phyloP scores from a whole-genome alignment of 768 basidiomycete genomes.

The Fomitopsis serialis region DNA sequence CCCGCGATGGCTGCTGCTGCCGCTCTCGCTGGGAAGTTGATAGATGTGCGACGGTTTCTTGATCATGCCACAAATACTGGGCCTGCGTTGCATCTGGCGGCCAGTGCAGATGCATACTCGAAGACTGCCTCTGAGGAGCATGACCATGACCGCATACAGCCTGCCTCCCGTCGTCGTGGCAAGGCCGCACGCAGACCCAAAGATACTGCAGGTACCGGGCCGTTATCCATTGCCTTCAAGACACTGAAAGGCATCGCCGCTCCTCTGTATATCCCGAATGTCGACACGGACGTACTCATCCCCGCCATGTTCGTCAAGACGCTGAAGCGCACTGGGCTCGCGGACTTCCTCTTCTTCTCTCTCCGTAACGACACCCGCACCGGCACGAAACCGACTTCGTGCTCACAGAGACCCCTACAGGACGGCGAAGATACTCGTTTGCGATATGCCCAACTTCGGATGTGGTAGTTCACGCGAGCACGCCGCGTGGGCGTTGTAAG shows the following conservation, averaged over 20 bases:
- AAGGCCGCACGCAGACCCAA: constrained; percentile 21
- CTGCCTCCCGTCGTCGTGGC: constrained; percentile 13
- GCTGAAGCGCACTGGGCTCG: constrained; percentile 57
- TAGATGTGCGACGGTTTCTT: constrained; percentile 52
- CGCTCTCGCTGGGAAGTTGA: constrained; percentile 52
- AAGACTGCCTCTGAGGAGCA: constrained; percentile 43
- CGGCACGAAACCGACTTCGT: constrained; percentile 53
- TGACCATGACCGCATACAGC: constrained; percentile 16
- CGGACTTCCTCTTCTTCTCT: constrained; percentile 51
- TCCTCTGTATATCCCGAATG: constrained; percentile 46
- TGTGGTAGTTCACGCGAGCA: constrained; percentile 61
- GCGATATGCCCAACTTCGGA: constrained; percentile 58
- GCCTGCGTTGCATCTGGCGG: constrained; percentile 62
- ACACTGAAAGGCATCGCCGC: constrained; percentile 50
- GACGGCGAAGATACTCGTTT: constrained; percentile 48
- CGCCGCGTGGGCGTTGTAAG: constrained; percentile 51
- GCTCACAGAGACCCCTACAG: constrained; percentile 52
- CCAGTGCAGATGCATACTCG: constrained; percentile 71
- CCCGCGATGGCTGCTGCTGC: constrained; percentile 70
- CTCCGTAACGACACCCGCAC: constrained; percentile 46
- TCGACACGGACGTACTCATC: constrained; percentile 66
- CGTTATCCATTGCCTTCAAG: constrained; percentile 42
- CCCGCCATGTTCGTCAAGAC: constrained; percentile 67
- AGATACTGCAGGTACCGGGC: constrained; percentile 25
- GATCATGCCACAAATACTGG: constrained; percentile 23